A percentile compares a stretch with the other conserved stretches of the same genome.
phyloP scores from a whole-genome alignment of 257 asterid species.

The Fraxinus excelsior region DNA sequence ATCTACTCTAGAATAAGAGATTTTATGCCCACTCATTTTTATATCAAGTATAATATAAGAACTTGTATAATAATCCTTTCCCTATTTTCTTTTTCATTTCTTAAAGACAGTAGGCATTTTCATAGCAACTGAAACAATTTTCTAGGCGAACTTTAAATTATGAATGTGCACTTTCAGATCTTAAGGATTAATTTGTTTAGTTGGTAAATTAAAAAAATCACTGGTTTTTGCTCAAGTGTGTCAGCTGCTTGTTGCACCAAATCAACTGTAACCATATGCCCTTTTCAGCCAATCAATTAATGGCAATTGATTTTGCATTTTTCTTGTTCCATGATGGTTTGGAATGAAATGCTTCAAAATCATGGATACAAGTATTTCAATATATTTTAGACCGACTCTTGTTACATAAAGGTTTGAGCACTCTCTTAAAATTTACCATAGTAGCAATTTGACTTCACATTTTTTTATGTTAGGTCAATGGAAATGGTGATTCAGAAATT shows the following conservation, averaged over 20 bases:
- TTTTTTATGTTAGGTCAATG: slow-evolving; percentile 57
- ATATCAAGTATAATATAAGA: not conserved
- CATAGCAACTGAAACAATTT: too few species aligned
- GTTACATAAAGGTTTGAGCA: too few species aligned
- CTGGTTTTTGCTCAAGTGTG: not conserved
- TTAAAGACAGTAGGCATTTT: not conserved
- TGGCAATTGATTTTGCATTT: not conserved
- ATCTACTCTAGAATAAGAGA: too few species aligned
- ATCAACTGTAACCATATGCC: not conserved
- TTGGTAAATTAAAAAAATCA: not conserved
- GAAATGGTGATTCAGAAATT: slow-evolving; percentile 70
- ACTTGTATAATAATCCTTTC: not conserved
- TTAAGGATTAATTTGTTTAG: not conserved
- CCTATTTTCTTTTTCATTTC: not conserved
- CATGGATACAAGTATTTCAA: not conserved
- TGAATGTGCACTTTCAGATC: not conserved
- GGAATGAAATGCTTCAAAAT: not conserved
- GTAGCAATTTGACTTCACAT: slow-evolving; percentile 18
- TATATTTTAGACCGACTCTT: slow-evolving; percentile 17
- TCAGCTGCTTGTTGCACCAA: not conserved
- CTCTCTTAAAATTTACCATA: slow-evolving; percentile 9
- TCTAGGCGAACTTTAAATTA: not conserved
- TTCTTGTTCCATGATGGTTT: not conserved
- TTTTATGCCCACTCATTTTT: too few species aligned
- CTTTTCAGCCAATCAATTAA: not conserved